Base-by-base conservation (phyloP, 208 protist genomes). In the Crithidia expoeki region DNA sequence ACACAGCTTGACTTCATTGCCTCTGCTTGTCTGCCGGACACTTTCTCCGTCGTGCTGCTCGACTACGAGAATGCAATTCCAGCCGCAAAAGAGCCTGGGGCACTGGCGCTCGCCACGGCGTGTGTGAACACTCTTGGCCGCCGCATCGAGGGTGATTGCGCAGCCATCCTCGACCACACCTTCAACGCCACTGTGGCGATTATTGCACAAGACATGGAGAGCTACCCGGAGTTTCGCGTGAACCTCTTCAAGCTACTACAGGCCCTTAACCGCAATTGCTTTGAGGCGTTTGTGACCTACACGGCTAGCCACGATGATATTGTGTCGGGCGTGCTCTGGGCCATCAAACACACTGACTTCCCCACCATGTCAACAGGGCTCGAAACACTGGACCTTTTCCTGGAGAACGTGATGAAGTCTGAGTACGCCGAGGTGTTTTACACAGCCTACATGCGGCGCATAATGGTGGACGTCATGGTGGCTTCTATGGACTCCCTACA, bases 141-240 rank as follows among this genome's bases (percentile, higher is more conserved):
- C 11, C 74, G 78, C 16, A 68, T 99, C 25, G 65, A 66, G n/a
- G 81, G 66, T 10, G 79, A 98, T 66, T 92, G 98, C 40, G 95
- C 87, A 1, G 80, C 83, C 34, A 99, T 99, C 58, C 83, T 99
- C 2, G 96, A 98, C 58, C 81, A 93, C 57, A 93, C 98, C 10
- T 99, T 99, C 81, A 94, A 98, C 63, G 83, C 87, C 12, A 99
- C 98, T 2, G 82, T 99, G n/a, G 81, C 89, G 27, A 99, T 99
- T 96, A 99, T 99, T 72, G 98, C 92, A 9, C 90, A 91, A 23
- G 98, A 98, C 76, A 94, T 97, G 55, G 85, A 98, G 63, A 98
- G 98, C 72, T 99, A 90, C 77, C 98, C 98, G 17, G 98, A 99
- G 17, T 98, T 99, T 72, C 92, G 99, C 42, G 82, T 98, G 7